phyloP scores from a whole-genome alignment of 1,284 basidiomycete species.

The Ustilago vetiveriae region DNA sequence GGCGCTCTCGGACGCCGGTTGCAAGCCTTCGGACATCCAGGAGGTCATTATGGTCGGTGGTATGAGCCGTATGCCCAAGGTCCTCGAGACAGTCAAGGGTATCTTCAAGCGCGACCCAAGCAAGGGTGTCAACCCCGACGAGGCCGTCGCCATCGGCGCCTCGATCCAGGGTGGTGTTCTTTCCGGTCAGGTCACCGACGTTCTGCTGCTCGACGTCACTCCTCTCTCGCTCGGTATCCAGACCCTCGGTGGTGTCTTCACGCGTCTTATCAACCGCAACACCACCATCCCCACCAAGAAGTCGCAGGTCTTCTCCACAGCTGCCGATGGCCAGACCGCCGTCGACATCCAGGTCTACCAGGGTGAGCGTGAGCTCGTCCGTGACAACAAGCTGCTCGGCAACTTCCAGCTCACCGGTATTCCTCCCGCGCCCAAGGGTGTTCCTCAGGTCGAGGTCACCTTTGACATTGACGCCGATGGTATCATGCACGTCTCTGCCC shows the following conservation, averaged over 20 bases:
- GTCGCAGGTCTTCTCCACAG: constrained; percentile 93
- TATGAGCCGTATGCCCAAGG: constrained; percentile 97
- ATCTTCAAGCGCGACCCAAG: constrained; percentile 93
- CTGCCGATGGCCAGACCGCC: constrained; percentile 67
- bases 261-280: constrained; percentile 94
- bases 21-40: constrained; percentile 96
- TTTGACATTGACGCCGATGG: constrained; percentile 67
- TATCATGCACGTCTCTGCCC: constrained; percentile 66
- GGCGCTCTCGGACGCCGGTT: constrained; percentile 94
- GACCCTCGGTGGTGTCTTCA: constrained; percentile 98
- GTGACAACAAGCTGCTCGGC: constrained; percentile 97
- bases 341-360: constrained; percentile 81
- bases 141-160: constrained; percentile 82
- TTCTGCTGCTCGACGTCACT: constrained; percentile 95
- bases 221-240: constrained; percentile 95
- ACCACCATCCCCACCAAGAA: constrained; percentile 98
- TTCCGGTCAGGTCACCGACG: constrained; percentile 79
- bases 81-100: constrained; percentile 90
- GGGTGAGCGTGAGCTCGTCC: constrained; percentile 92
- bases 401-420: constrained; percentile 94
- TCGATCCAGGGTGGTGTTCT: constrained; percentile 98
- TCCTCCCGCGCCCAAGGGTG: constrained; percentile 92
- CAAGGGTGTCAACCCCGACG: constrained; percentile 91
- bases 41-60: constrained; percentile 98
- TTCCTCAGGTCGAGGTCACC: constrained; percentile 69